These are phyloP conservation scores for Boletus reticuloceps DNA, from an alignment of 768 basidiomycete genomes.

Conservation along the genomic window DNA sequence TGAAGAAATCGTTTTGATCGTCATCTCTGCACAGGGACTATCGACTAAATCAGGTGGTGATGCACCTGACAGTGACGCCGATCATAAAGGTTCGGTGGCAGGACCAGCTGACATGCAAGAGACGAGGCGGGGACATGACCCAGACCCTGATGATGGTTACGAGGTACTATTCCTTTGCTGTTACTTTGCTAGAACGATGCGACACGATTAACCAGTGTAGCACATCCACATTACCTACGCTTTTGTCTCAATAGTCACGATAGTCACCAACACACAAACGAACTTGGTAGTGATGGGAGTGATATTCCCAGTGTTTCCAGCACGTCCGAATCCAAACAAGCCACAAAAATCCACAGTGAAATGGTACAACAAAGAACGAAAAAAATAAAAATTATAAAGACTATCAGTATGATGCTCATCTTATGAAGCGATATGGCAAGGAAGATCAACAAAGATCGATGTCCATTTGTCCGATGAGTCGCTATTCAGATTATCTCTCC, in stretches of 20 bases:
- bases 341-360: constrained; percentile 1
- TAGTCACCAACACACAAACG: not conserved
- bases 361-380: constrained; percentile 14
- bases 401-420: not conserved
- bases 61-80: not conserved
- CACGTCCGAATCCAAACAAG: not conserved
- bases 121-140: not conserved
- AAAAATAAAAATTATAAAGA: not conserved
- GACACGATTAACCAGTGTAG: constrained; percentile 4
- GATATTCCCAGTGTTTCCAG: not conserved
- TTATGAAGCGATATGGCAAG: not conserved
- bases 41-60: not conserved
- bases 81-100: not conserved
- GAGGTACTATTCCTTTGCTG: constrained; percentile 26
- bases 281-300: not conserved
- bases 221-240: not conserved
- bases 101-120: not conserved
- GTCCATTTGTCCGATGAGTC: constrained; percentile 21
- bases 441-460: constrained; percentile 27
- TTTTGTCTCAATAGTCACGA: not conserved
- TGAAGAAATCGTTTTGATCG: not conserved
- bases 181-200: constrained; percentile 23
- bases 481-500: constrained; percentile 46
- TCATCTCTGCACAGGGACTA: constrained; percentile 5
- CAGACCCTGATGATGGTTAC: constrained; percentile 10